Base-by-base conservation (phyloP, 2,329 filamentous ascomycete genomes). In the Fusarium sp. region DNA sequence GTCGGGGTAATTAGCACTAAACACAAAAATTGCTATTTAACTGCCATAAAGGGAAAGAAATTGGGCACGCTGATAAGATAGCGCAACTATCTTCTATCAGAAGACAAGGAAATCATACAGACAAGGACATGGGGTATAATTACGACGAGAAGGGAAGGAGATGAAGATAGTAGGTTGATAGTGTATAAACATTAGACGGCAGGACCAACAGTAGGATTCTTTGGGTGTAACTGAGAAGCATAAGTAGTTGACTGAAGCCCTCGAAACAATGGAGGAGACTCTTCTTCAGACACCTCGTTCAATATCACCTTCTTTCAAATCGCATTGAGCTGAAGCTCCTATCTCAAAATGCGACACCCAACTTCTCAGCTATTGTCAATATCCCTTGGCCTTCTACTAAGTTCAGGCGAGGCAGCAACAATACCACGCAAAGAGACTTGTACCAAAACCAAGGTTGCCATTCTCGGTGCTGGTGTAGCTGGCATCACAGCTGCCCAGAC, bases 401-500 rank as follows among this genome's bases (percentile, higher is more conserved):
- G 43, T 18, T 46, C 42, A n/a, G 16, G 58, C 7, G 37, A 71
- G 41, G 68, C 65, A 12, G 55, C 58, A 11, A 63, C 58, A 9
- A 57, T 70, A 29, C 49, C 65, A 18, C 66, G 48, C 16, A 66
- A 65, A 11, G 57, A 47, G 1, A 65, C 64, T 1, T 79, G 78
- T 38, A 70, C 52, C n/a, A 79, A 75, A 37, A 75, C 76, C 8
- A 76, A 70, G 2, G 77, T 79, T 1, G 77, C 75, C 4, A 72
- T 79, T 18, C 67, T 79, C 2, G 89, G 89, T 31, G 89, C 85
- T 13, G 89, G 89, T 16, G 85, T 89, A 56, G 84, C 89, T 2
- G 89, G 89, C 8, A 87, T 91, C 37, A 87, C 88, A 9, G 88
- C 89, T 15, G 89, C 88, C 23, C 88, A 92, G 82, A 84, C 88